Base-by-base conservation (phyloP, 2,329 filamentous ascomycete genomes). In the Claviceps arundinis region DNA sequence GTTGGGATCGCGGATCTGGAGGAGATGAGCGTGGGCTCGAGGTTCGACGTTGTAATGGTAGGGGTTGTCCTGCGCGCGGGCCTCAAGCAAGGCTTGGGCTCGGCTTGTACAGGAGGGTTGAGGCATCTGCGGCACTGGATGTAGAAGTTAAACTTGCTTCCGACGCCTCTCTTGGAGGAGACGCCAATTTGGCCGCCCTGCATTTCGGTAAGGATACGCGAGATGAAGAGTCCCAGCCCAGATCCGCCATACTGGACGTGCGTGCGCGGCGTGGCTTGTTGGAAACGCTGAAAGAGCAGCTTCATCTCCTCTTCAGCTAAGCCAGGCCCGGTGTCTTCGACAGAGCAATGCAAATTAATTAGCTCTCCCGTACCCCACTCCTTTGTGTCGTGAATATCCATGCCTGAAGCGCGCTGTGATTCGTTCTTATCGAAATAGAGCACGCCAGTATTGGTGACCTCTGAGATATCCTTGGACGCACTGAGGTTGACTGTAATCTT, bases 171-270 rank as follows among this genome's bases (percentile, higher is more conserved):
- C 55, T 78, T 70, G 0, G 83, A 87, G 1, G 76, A 74, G 2
- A 89, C 84, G 7, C 85, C 85, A 52, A 89, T 87, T 62, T 88
- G 84, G 2, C 86, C 86, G 14, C 85, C 85, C 66, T 89, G 86
- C 48, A 89, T 69, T 62, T 89, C 85, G 1, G 84, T 86, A 48
- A 90, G 69, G 59, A 86, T 85, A 40, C 85, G 76, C 4, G 82
- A 87, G 62, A 90, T 89, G 68, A 89, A 89, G 1, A 90, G 70
- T 0, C 84, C 84, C 0, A 87, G 68, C 0, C 84, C 84, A 0
- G 80, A 84, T 7, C 84, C 84, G 22, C 84, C 84, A 56, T 87
- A 87, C 56, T 85, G 80, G 2, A 87, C 81, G 60, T 87, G 84
- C 0, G 83, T 87, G 30, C 82, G 73, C 4, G 82, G 82, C 7